Evolutionary conservation across 306 rosid species (phyloP), one percentile per base, ranked within the genome.

Genomic region (Acmispon strigosus): DNA sequence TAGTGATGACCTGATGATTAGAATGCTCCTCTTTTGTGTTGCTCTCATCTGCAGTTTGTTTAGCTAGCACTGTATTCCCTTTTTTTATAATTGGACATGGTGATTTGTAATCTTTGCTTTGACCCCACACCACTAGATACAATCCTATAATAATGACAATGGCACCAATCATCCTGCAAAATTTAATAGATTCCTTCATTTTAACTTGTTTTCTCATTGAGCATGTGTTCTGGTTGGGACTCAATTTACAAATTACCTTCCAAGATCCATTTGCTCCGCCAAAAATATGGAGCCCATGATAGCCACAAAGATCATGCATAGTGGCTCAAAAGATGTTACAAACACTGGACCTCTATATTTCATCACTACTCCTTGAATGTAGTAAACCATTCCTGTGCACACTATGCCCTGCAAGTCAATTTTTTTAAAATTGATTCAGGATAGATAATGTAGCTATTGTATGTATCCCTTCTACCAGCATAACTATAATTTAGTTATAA

Each of bases 331-430:
- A 2, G 98, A 88, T 42, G 96, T 92, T 16, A 92, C 92, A 59
- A 86, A 92, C 7, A 92, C 96, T 19, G 98, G 96, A 13, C 98
- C 98, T 86, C 88, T 84, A 39, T 73, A 76, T 78, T 80, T 80
- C 88, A 92, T 80, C 16, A 90, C 88, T 14, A 86, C 41, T 76
- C 99, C 99, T 85, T 94, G 99, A 64, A 95, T 77, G 83, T 91
- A 95, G 74, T 89, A 91, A 69, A 86, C 78, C 18, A 95, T 44
- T 24, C 92, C 99, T 0, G 97, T 89, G 56, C 92, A 79, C 2
- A 86, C 68, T 64, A 95, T 62, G 6, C 92, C 99, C 99, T 95
- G 89, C 73, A 82, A n/a, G 7, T 27, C 13, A 60, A 19, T 16
- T 62, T 18, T 48, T 20, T 19, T 0, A 7, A 36, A 36, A 36